Evolutionary conservation across 257 asterid species (phyloP).

Genomic region (Penstemon eatonii): DNA sequence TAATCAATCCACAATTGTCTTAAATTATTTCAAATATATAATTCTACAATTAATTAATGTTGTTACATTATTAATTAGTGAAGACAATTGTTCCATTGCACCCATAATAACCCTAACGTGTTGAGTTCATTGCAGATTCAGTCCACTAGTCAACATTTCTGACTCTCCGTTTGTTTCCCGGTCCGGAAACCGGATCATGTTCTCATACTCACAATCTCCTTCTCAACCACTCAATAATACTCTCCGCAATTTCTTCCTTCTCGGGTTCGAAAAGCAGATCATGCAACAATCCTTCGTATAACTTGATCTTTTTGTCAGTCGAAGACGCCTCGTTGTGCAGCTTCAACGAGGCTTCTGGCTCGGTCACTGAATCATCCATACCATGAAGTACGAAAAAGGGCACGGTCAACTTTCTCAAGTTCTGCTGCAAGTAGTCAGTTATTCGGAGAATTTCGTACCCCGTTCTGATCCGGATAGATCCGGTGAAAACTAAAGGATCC

Average conservation of each 20-base stretch:
- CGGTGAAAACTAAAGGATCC: constrained; percentile 90
- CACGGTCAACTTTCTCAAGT: constrained; percentile 49
- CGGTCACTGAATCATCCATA: constrained; percentile 70
- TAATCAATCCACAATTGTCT: no score
- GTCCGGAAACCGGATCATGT: not conserved
- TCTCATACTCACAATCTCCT: constrained; percentile 40
- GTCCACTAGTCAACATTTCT: no score
- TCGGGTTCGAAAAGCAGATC: constrained; percentile 89
- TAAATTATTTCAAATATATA: no score
- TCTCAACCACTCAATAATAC: constrained; percentile 66
- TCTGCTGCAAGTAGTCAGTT: constrained; percentile 62
- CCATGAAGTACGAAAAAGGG: constrained; percentile 93
- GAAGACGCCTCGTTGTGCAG: constrained; percentile 75
- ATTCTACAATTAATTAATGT: no score
- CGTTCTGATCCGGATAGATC: constrained; percentile 76
- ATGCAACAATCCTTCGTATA: constrained; percentile 73
- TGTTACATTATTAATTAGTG: no score
- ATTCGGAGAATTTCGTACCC: constrained; percentile 82
- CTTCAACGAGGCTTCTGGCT: constrained; percentile 74
- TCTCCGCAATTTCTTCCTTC: constrained; percentile 58
- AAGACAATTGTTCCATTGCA: no score
- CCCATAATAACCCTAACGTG: no score
- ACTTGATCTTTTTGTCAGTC: constrained; percentile 65
- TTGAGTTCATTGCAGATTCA: no score
- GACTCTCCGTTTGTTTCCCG: no score